Percentiles rank a stretch among this genome's conserved stretches.
Evolutionary conservation across 2,329 filamentous ascomycete species (phyloP).

Genomic region (Massarina eburnea): DNA sequence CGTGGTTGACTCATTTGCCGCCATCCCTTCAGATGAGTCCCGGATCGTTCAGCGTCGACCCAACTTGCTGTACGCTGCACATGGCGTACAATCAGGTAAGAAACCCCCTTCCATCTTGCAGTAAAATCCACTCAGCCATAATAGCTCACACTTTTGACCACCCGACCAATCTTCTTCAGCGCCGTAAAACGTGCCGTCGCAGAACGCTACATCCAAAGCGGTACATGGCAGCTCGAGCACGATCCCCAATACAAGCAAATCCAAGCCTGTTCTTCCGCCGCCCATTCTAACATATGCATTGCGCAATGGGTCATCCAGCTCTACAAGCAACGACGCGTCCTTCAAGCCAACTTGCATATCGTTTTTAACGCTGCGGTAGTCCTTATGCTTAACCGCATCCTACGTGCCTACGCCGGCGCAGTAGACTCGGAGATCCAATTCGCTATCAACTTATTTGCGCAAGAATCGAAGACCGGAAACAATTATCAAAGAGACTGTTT

Average conservation of each 20-base stretch:
- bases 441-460: conserved; percentile 24
- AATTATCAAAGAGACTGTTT: conserved; percentile 28
- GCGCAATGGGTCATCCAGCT: conserved; percentile 14
- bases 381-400: conserved; percentile 25
- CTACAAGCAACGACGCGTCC: conserved; percentile 13
- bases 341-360: conserved; percentile 29
- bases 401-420: conserved; percentile 1
- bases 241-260: conserved; percentile 14
- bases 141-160: conserved; percentile 24
- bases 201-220: conserved; percentile 15
- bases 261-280: conserved; percentile 19
- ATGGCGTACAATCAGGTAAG: conserved; percentile 25
- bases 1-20: conserved; percentile 23
- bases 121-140: neutral
- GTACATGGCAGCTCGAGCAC: conserved; percentile 12
- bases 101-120: neutral
- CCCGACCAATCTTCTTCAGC: conserved; percentile 25
- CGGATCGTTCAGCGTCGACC: conserved; percentile 12
- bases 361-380: conserved; percentile 31
- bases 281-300: conserved; percentile 20
- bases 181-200: conserved; percentile 26
- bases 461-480: conserved; percentile 25
- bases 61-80: conserved; percentile 24
- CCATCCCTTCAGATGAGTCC: conserved; percentile 12
- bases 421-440: conserved; percentile 18